These are phyloP conservation scores for Beverwykella pulmonaria DNA, from an alignment of 495 filamentous ascomycete species.

Conservation along the genomic window DNA sequence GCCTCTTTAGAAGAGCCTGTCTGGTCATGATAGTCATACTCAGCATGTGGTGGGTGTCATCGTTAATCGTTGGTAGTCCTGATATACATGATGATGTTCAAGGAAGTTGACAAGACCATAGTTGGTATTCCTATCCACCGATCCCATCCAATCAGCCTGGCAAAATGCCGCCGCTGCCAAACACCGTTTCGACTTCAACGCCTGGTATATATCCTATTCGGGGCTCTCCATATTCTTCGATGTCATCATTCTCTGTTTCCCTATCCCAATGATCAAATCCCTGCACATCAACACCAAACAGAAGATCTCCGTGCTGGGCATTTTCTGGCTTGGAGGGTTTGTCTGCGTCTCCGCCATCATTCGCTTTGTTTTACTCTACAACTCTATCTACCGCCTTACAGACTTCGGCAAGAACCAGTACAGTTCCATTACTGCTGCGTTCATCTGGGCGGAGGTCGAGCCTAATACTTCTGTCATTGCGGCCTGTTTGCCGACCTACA, in stretches of 20 bases:
- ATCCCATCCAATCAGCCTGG: constrained; percentile 19
- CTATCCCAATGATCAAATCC: constrained; percentile 23
- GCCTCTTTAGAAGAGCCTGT: constrained; percentile 5
- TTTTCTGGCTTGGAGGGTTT: constrained; percentile 31
- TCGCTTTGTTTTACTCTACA: constrained; percentile 25
- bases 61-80: constrained; percentile 11
- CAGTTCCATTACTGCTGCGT: constrained; percentile 17
- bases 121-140: constrained; percentile 9
- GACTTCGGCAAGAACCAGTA: constrained; percentile 21
- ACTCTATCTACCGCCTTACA: constrained; percentile 19
- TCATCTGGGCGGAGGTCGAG: constrained; percentile 30
- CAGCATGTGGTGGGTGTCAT: constrained; percentile 23
- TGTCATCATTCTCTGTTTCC: constrained; percentile 25
- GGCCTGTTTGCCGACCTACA: constrained; percentile 27
- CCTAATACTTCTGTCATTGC: constrained; percentile 24
- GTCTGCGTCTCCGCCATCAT: constrained; percentile 26
- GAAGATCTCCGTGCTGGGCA: constrained; percentile 25
- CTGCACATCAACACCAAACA: constrained; percentile 13
- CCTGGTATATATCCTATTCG: constrained; percentile 29
- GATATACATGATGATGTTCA: too few species aligned
- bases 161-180: constrained; percentile 19
- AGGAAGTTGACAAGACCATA: neutral
- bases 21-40: constrained; percentile 10
- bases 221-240: constrained; percentile 30
- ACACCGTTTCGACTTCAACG: constrained; percentile 31